These are phyloP conservation scores for Pterocarpus santalinus DNA, from an alignment of 306 rosid species.

Conservation along the genomic window DNA sequence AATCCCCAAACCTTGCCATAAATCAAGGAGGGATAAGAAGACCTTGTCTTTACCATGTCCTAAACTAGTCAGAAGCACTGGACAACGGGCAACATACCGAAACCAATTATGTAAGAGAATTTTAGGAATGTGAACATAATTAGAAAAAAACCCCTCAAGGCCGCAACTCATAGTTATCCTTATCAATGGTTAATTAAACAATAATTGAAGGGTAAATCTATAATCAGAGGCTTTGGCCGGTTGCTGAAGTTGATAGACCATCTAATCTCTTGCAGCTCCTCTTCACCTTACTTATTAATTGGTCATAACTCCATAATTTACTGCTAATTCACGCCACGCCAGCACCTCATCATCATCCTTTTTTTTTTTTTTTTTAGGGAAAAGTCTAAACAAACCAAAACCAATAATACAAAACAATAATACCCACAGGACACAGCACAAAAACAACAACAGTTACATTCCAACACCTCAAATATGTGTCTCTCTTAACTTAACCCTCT, in stretches of 20 bases:
- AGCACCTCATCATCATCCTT: background rate
- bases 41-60: slow-evolving; percentile 27
- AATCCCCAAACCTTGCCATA: slow-evolving; percentile 43
- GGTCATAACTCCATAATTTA: slow-evolving; percentile 24
- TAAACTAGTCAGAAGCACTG: background rate
- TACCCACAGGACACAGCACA: background rate
- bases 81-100: background rate
- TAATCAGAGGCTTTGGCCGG: background rate
- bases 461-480: slow-evolving; percentile 34
- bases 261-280: slow-evolving; percentile 51
- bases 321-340: slow-evolving; percentile 53
- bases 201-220: slow-evolving; percentile 37
- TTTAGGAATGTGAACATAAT: slow-evolving; percentile 3
- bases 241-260: slow-evolving; percentile 53
- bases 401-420: background rate
- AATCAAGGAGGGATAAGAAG: slow-evolving; percentile 47
- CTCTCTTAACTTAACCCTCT: background rate
- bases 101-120: slow-evolving; percentile 22
- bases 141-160: background rate
- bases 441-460: background rate
- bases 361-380: too few species aligned
- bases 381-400: slow-evolving; percentile 29
- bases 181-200: slow-evolving; percentile 24
- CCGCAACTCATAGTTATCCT: background rate
- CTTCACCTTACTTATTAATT: slow-evolving; percentile 52